Evolutionary conservation across 495 filamentous ascomycete species (phyloP).

Genomic region (Penicillium subrubescens): DNA sequence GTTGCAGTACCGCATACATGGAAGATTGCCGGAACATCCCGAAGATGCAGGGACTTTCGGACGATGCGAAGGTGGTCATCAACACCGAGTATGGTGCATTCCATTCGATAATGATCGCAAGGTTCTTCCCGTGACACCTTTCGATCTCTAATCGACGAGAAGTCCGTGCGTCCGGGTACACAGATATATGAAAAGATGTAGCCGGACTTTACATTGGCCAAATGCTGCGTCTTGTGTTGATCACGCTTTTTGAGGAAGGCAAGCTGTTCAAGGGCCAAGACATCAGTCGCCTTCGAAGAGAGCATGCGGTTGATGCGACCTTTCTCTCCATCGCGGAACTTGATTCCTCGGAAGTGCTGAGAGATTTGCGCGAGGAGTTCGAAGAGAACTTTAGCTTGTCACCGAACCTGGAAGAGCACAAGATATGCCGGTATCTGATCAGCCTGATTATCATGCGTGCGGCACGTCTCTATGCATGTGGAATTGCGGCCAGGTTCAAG

Average conservation of each 20-base stretch:
- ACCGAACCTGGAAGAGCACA: slow-evolving; percentile 68
- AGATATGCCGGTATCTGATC: slow-evolving; percentile 76
- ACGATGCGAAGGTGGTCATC: slow-evolving; percentile 83
- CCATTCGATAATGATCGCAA: slow-evolving; percentile 89
- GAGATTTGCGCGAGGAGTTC: slow-evolving; percentile 74
- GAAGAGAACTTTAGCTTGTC: slow-evolving; percentile 65
- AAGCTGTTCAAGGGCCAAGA: slow-evolving; percentile 41
- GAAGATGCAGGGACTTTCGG: slow-evolving; percentile 81
- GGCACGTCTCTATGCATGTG: slow-evolving; percentile 86
- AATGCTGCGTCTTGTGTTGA: slow-evolving; percentile 44
- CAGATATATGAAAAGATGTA: slow-evolving; percentile 55
- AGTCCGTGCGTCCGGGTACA: slow-evolving; percentile 45
- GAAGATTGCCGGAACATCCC: slow-evolving; percentile 80
- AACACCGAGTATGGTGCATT: slow-evolving; percentile 98
- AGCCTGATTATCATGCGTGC: slow-evolving; percentile 87
- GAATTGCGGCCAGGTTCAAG: slow-evolving; percentile 86
- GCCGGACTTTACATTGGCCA: slow-evolving; percentile 52
- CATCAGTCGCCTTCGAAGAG: slow-evolving; percentile 59
- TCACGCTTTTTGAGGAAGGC: slow-evolving; percentile 36
- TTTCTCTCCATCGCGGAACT: slow-evolving; percentile 78
- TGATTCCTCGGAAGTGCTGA: slow-evolving; percentile 68
- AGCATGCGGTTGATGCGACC: slow-evolving; percentile 77
- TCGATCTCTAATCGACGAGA: slow-evolving; percentile 42
- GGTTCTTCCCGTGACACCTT: slow-evolving; percentile 61
- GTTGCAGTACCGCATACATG: slow-evolving; percentile 96